Conservation (phyloP, 768 basidiomycete species). For the Crassisporium funariophilum region DNA sequence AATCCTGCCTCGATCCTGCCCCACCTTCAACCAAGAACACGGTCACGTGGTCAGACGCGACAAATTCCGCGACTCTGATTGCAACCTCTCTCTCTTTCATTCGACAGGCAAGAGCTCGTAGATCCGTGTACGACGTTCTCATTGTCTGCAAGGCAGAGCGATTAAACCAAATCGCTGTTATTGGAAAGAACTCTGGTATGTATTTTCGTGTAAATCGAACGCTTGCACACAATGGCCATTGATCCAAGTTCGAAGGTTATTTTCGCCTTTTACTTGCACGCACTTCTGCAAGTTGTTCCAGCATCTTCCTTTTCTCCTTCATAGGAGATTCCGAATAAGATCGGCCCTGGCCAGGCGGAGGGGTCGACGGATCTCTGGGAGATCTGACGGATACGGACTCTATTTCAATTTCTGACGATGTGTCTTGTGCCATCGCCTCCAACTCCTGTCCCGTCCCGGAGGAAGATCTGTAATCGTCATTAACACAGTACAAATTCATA, state of each 20-base stretch:
- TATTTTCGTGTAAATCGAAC: too few species aligned
- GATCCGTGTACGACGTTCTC: too few species aligned
- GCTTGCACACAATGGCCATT: too few species aligned
- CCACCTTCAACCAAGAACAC: constrained; percentile 23
- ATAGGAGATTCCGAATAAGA: constrained; percentile 32
- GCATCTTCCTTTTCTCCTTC: constrained; percentile 33
- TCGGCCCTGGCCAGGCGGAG: constrained; percentile 7
- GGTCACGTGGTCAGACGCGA: constrained; percentile 30
- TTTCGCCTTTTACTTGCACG: constrained; percentile 18
- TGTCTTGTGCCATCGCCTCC: constrained; percentile 21
- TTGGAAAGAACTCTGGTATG: too few species aligned
- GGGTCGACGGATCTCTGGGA: constrained; percentile 6
- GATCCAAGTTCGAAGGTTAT: constrained; percentile 1
- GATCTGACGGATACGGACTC: background rate
- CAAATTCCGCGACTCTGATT: background rate
- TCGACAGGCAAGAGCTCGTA: background rate
- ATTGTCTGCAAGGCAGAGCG: too few species aligned
- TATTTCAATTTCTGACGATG: constrained; percentile 3
- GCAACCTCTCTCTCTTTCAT: background rate
- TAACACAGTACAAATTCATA: constrained; percentile 4
- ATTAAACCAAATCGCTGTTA: too few species aligned
- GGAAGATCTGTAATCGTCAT: constrained; percentile 2
- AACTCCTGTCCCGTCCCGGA: constrained; percentile 3
- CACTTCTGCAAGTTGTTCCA: constrained; percentile 34
- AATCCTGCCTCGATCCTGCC: constrained; percentile 9